phyloP scores from a whole-genome alignment of 108 stramenopile genomes.

The Discostella pseudostelligera region DNA sequence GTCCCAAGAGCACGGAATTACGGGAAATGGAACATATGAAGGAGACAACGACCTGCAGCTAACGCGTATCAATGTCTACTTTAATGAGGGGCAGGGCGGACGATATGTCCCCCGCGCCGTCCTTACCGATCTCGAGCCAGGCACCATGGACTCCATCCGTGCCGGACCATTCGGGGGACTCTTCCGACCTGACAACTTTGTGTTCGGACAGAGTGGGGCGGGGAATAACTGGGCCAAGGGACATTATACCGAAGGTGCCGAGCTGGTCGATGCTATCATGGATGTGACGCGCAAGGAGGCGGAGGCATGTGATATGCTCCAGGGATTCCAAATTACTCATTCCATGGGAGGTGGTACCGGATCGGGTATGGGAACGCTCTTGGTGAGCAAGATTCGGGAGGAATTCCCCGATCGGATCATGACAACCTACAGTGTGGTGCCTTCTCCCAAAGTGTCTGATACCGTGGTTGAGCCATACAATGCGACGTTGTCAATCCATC shows the following conservation, averaged over 20 bases:
- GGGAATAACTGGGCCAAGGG: slow-evolving; percentile 93
- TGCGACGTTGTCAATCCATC: slow-evolving; percentile 85
- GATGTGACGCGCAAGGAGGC: slow-evolving; percentile 89
- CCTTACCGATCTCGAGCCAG: slow-evolving; percentile 75
- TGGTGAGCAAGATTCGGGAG: slow-evolving; percentile 84
- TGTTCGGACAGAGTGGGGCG: slow-evolving; percentile 82
- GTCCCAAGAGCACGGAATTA: slow-evolving; percentile 82
- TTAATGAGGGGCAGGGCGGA: slow-evolving; percentile 73
- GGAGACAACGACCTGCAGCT: slow-evolving; percentile 80
- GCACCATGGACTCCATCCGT: slow-evolving; percentile 87
- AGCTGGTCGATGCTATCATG: slow-evolving; percentile 80
- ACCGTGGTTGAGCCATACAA: slow-evolving; percentile 87
- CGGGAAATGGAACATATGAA: slow-evolving; percentile 49
- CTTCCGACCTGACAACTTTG: slow-evolving; percentile 87
- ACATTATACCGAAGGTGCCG: slow-evolving; percentile 89
- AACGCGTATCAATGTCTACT: slow-evolving; percentile 86
- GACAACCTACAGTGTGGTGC: slow-evolving; percentile 84
- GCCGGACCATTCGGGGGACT: slow-evolving; percentile 76
- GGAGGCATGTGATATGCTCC: slow-evolving; percentile 80
- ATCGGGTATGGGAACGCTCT: slow-evolving; percentile 82
- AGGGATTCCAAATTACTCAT: slow-evolving; percentile 89
- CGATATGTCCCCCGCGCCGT: slow-evolving; percentile 87
- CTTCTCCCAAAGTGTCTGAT: slow-evolving; percentile 86
- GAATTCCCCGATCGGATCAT: slow-evolving; percentile 91
- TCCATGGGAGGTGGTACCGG: slow-evolving; percentile 90